Conservation (phyloP, 176 grass and related monocot genomes). For the sorghum (Sorghum bicolor) region Sorghum_bicolor_NCBIv3 NC_012870.2:5870001-5870500, state of each 20-base stretch:
- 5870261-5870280: background rate
- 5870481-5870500: background rate
- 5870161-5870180: background rate
- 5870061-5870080: conserved; percentile 54
- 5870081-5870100: conserved; percentile 43
- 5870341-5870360: background rate
- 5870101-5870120: conserved; percentile 24
- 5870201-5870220: conserved; percentile 3
- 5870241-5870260: conserved; percentile 10
- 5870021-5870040: conserved; percentile 35
- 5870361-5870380: background rate
- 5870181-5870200: conserved; percentile 25
- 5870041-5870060: conserved; percentile 47
- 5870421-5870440: background rate
- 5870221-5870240: conserved; percentile 23
- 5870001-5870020: conserved; percentile 76
- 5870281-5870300: conserved; percentile 4
- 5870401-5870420: background rate
- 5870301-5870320: background rate
- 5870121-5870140: conserved; percentile 49
- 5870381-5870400: background rate
- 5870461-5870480: background rate
- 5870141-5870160: conserved; percentile 5
- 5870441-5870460: background rate
- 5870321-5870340: background rate